These are phyloP conservation scores for Lumnitzera littorea DNA, from an alignment of 345 rosid species.

Conservation along the genomic window DNA sequence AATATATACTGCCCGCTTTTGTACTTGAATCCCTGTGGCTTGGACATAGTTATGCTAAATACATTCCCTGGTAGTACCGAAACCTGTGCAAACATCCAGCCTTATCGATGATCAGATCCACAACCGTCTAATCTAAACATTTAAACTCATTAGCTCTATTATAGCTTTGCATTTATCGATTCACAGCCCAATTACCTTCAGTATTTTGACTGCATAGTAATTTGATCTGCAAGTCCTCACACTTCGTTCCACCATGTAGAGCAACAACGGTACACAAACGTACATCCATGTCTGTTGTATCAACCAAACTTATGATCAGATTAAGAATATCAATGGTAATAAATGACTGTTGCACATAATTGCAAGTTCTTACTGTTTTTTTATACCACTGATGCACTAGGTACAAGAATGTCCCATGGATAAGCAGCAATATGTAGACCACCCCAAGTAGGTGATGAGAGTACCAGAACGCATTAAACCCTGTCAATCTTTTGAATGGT, in stretches of 20 bases:
- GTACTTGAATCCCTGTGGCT: slow-evolving; percentile 87
- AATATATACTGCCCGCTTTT: slow-evolving; percentile 94
- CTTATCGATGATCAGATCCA: too few relatives aligned
- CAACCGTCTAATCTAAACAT: too few relatives aligned
- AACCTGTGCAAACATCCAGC: slow-evolving; percentile 34
- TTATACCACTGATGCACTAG: slow-evolving; percentile 56
- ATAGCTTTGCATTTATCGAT: too few relatives aligned
- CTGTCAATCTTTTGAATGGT: slow-evolving; percentile 75
- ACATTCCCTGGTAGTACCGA: slow-evolving; percentile 84
- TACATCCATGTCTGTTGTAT: slow-evolving; percentile 91
- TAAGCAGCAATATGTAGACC: slow-evolving; percentile 69
- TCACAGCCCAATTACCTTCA: slow-evolving; percentile 38
- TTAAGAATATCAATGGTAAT: not conserved
- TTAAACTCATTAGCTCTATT: too few relatives aligned
- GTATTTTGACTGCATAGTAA: slow-evolving; percentile 57
- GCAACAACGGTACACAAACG: slow-evolving; percentile 63
- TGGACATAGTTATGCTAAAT: slow-evolving; percentile 73
- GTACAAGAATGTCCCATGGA: slow-evolving; percentile 74
- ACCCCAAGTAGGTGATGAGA: slow-evolving; percentile 80
- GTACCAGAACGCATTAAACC: slow-evolving; percentile 97
- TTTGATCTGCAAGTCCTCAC: slow-evolving; percentile 72
- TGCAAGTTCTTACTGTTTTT: slow-evolving; percentile 55
- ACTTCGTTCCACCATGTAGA: slow-evolving; percentile 68
- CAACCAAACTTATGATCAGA: not conserved
- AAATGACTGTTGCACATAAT: not conserved